These are phyloP conservation scores for Phytophthora ohioensis DNA, from an alignment of 352 stramenopile species.

Conservation along the genomic window DNA sequence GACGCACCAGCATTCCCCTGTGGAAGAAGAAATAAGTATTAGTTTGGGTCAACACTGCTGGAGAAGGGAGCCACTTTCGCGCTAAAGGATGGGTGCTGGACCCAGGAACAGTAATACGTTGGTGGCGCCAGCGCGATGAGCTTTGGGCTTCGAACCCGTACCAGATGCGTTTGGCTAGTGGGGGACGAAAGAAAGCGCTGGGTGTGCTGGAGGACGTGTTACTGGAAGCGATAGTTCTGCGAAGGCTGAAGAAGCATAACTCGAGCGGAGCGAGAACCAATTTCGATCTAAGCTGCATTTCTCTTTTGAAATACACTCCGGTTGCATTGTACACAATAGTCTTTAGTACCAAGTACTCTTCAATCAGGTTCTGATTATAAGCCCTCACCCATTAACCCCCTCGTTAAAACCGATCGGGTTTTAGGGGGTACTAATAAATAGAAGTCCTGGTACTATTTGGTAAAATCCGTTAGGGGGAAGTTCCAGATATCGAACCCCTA, in stretches of 20 bases:
- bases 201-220: background rate
- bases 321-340: too few species aligned
- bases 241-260: slow-evolving; percentile 2
- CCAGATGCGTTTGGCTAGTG: background rate
- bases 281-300: too few species aligned
- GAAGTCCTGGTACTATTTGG: too few species aligned
- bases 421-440: too few species aligned
- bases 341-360: too few species aligned
- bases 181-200: background rate
- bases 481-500: too few species aligned
- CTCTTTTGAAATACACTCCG: too few species aligned
- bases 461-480: too few species aligned
- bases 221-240: slow-evolving; percentile 1
- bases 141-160: background rate
- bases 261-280: too few species aligned
- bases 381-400: too few species aligned
- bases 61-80: slow-evolving; percentile 1
- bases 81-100: background rate
- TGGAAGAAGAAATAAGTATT: slow-evolving; percentile 1
- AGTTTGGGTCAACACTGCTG: slow-evolving; percentile 2
- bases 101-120: background rate
- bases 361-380: too few species aligned
- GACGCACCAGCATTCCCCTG: background rate
- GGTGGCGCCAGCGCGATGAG: slow-evolving; percentile 4
- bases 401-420: too few species aligned